Evolutionary conservation across 805 yeast species (phyloP).

Genomic region (Candida nemodendra): DNA sequence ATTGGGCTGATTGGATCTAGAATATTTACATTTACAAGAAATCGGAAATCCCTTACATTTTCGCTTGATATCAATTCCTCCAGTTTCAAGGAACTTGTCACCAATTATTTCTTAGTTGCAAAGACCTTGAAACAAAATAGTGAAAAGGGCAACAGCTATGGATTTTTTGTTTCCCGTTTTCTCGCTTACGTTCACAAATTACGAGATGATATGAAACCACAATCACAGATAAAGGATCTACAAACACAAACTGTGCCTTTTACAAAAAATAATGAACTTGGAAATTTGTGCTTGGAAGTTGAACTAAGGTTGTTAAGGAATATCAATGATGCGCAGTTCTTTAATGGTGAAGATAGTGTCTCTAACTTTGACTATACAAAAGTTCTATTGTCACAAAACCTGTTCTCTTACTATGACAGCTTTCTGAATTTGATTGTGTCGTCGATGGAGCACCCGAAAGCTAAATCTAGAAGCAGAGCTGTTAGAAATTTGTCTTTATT

Average conservation of each 20-base stretch:
- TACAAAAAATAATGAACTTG: too few species aligned
- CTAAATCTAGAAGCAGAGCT: constrained; percentile 60
- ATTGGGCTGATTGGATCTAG: constrained; percentile 60
- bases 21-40: constrained; percentile 37
- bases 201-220: not conserved
- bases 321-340: constrained; percentile 4
- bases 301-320: constrained; percentile 4
- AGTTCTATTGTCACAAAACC: constrained; percentile 31
- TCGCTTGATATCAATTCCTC: constrained; percentile 5
- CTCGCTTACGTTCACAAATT: not conserved
- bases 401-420: constrained; percentile 46
- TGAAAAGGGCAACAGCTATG: constrained; percentile 2
- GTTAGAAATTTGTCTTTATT: constrained; percentile 59
- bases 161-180: constrained; percentile 12
- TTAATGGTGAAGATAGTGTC: not conserved
- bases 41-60: constrained; percentile 2
- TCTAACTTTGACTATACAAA: constrained; percentile 16
- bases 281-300: not conserved
- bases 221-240: not conserved
- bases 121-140: constrained; percentile 6
- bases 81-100: constrained; percentile 9
- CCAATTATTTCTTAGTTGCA: constrained; percentile 8
- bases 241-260: not conserved
- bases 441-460: constrained; percentile 47
- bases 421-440: constrained; percentile 50